Conservation (phyloP, 495 filamentous ascomycete species). For the Lasiosphaeria ovina region DNA sequence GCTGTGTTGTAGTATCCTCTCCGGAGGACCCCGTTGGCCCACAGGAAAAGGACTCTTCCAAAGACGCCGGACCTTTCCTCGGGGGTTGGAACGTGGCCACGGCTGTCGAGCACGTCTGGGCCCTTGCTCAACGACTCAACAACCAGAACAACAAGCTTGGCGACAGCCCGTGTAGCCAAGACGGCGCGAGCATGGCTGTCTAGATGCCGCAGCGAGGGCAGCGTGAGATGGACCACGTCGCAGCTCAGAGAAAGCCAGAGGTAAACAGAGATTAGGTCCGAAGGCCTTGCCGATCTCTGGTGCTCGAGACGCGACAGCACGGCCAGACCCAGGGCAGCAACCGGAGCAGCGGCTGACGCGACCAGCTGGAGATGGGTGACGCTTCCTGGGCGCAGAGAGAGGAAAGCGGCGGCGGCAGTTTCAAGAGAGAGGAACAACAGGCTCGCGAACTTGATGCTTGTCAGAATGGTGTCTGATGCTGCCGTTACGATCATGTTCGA, state of each 20-base stretch:
- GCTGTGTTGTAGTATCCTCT: conserved; percentile 42
- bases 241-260: conserved; percentile 12
- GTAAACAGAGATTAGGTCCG: conserved; percentile 17
- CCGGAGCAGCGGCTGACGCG: background rate
- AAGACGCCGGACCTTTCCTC: conserved; percentile 48
- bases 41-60: conserved; percentile 53
- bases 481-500: background rate
- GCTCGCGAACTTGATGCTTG: background rate
- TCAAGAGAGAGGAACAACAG: conserved; percentile 2
- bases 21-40: conserved; percentile 60
- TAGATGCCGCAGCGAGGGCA: conserved; percentile 1
- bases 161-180: conserved; percentile 5
- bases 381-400: background rate
- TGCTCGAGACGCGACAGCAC: conserved; percentile 17
- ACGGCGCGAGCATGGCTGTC: background rate
- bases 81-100: conserved; percentile 21
- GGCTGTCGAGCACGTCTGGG: conserved; percentile 1
- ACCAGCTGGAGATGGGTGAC: background rate
- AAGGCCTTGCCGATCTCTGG: conserved; percentile 6
- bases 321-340: conserved; percentile 7
- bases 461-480: background rate
- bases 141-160: conserved; percentile 13
- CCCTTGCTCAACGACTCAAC: conserved; percentile 13
- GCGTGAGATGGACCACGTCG: conserved; percentile 16
- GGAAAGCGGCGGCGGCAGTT: background rate